Evolutionary conservation across 345 rosid species (phyloP), one percentile per base, ranked within the genome.

Genomic region (Streptanthus diversifolius): DNA sequence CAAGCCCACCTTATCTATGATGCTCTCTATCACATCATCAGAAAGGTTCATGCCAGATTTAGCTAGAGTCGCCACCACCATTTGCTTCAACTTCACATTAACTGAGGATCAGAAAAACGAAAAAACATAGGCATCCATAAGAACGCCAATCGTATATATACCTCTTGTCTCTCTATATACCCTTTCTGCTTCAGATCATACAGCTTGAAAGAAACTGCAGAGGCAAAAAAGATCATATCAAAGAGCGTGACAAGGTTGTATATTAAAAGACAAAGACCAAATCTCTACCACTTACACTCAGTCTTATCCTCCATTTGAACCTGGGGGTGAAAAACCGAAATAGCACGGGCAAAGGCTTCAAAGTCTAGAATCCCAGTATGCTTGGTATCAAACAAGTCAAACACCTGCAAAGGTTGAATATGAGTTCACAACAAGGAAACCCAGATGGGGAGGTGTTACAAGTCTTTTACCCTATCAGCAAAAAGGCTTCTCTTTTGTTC

Each of bases 111-210:
- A 67, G 71, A 52, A 17, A 5, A 52, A 67, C 36, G n/a, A 56
- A 55, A 7, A 66, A 12, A 65, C 32, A 32, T 3, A 21, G 2
- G 36, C 35, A 5, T 66, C 7, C 35, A 47, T n/a, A 63, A 47
- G 15, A 44, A 27, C 3, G 35, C 67, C 36, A 62, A 18, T 7
- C 30, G 13, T 37, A 52, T 65, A 83, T 17, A n/a, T 70, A 88
- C 93, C 88, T 88, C 93, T 12, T 87, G 84, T 58, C 95, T 83
- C 80, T 86, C 95, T 37, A 92, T 92, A 80, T 76, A 92, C 44
- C 96, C 98, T 76, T 91, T 93, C 60, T 82, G 88, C 78, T 88
- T 90, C 64, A 86, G 84, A 81, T 92, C 98, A 40, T 92, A 92
- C 52, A 92, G 80, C 82, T 83, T 90, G 74, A 92, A 92, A 29